These are phyloP conservation scores for Solanum chiquidenum DNA, from an alignment of 257 asterid species.

Conservation along the genomic window DNA sequence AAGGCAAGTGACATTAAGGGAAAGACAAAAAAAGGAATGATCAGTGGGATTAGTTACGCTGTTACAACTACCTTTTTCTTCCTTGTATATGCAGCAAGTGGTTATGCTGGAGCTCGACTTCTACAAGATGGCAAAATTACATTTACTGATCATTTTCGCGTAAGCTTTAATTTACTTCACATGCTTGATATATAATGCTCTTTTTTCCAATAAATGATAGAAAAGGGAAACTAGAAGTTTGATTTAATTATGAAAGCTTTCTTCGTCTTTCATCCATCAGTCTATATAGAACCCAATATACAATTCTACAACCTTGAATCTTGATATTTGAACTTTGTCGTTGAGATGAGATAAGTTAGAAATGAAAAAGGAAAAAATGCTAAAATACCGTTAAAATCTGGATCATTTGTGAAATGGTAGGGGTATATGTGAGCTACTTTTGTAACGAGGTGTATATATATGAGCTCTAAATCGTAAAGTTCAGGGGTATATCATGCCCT, in stretches of 20 bases:
- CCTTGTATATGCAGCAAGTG: not conserved
- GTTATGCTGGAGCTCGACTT: not conserved
- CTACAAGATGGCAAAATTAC: not conserved
- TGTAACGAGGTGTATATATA: too few species aligned
- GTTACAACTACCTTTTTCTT: not conserved
- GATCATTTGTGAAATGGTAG: too few species aligned
- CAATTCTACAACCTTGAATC: not conserved
- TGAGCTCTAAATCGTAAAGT: too few species aligned
- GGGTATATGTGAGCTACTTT: too few species aligned
- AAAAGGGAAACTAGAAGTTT: not conserved
- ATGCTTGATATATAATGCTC: not conserved
- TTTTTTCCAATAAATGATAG: not conserved
- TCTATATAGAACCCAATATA: not conserved
- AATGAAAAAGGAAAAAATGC: not conserved
- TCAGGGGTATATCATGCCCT: too few species aligned
- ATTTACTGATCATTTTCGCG: not conserved
- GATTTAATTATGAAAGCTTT: not conserved
- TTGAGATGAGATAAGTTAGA: not conserved
- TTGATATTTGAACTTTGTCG: not conserved
- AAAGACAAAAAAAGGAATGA: not conserved
- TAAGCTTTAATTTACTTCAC: not conserved
- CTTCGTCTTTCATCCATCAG: not conserved
- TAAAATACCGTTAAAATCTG: not conserved
- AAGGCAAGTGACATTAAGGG: not conserved
- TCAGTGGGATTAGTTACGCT: not conserved